Conservation (phyloP, 1,284 basidiomycete species). For the Malassezia nana region DNA sequence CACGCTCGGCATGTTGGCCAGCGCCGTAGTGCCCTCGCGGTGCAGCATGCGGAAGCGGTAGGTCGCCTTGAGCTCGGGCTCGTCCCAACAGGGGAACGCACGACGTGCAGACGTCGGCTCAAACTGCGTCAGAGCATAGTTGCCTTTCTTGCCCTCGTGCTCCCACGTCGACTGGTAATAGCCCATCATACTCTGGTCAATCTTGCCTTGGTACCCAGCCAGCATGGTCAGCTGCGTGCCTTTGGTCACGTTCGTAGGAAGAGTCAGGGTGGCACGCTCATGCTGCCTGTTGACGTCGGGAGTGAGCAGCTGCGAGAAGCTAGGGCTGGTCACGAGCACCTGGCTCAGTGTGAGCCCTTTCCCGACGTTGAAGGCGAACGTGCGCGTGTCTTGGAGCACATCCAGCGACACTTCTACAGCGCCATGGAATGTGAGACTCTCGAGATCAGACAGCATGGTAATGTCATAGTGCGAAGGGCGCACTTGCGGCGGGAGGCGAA, state of each 20-base stretch:
- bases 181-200: constrained; percentile 27
- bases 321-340: constrained; percentile 58
- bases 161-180: constrained; percentile 31
- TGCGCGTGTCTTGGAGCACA: constrained; percentile 58
- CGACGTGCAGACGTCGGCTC: constrained; percentile 71
- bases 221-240: constrained; percentile 20
- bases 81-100: constrained; percentile 65
- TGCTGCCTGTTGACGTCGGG: constrained; percentile 49
- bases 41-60: constrained; percentile 73
- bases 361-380: constrained; percentile 50
- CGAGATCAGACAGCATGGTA: constrained; percentile 66
- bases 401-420: constrained; percentile 68
- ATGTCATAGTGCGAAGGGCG: constrained; percentile 70
- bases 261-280: constrained; percentile 21
- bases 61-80: constrained; percentile 82
- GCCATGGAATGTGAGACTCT: constrained; percentile 63
- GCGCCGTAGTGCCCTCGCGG: constrained; percentile 55
- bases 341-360: constrained; percentile 59
- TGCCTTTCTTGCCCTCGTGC: constrained; percentile 48
- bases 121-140: constrained; percentile 43
- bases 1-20: constrained; percentile 65
- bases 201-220: constrained; percentile 20
- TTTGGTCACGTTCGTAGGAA: constrained; percentile 12
- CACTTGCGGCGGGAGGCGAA: constrained; percentile 66
- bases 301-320: constrained; percentile 53